These are phyloP conservation scores for Magnusiomyces magnusii DNA, from an alignment of 1,139 yeast species.

Conservation along the genomic window DNA sequence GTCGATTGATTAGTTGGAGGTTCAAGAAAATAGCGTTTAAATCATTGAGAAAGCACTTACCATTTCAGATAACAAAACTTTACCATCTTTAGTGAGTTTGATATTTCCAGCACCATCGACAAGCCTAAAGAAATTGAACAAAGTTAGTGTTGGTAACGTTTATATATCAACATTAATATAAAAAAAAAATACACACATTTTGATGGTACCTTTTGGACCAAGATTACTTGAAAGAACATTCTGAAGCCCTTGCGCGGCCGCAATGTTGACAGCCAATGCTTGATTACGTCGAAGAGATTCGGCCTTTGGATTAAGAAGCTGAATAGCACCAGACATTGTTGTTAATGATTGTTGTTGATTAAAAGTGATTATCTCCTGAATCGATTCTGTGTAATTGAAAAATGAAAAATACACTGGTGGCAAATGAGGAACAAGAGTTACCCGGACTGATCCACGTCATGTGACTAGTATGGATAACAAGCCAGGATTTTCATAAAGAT, in stretches of 20 bases:
- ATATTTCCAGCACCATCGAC: slow-evolving; percentile 97
- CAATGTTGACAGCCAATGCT: slow-evolving; percentile 89
- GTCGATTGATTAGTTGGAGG: not conserved
- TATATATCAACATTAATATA: too few relatives aligned
- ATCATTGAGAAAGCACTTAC: not conserved
- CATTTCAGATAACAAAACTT: slow-evolving; percentile 89
- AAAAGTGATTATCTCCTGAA: too few relatives aligned
- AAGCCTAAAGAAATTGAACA: slow-evolving; percentile 27
- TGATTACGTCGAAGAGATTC: slow-evolving; percentile 91
- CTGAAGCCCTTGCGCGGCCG: slow-evolving; percentile 96
- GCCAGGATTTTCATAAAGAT: too few relatives aligned
- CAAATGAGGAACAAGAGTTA: not conserved
- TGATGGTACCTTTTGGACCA: slow-evolving; percentile 96
- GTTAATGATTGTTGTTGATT: not conserved
- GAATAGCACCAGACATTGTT: slow-evolving; percentile 47
- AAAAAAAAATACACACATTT: slow-evolving; percentile 40
- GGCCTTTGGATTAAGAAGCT: slow-evolving; percentile 92
- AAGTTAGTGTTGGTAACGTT: not conserved
- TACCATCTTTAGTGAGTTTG: slow-evolving; percentile 95
- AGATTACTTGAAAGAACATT: slow-evolving; percentile 82
- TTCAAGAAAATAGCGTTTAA: too few relatives aligned
- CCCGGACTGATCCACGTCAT: too few relatives aligned
- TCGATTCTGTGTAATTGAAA: too few relatives aligned
- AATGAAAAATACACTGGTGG: too few relatives aligned
- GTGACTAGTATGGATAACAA: too few relatives aligned